A percentile compares a stretch with the other conserved stretches of the same genome.
Conservation (phyloP, 495 filamentous ascomycete genomes). For the Coniosporium apollinis region DNA sequence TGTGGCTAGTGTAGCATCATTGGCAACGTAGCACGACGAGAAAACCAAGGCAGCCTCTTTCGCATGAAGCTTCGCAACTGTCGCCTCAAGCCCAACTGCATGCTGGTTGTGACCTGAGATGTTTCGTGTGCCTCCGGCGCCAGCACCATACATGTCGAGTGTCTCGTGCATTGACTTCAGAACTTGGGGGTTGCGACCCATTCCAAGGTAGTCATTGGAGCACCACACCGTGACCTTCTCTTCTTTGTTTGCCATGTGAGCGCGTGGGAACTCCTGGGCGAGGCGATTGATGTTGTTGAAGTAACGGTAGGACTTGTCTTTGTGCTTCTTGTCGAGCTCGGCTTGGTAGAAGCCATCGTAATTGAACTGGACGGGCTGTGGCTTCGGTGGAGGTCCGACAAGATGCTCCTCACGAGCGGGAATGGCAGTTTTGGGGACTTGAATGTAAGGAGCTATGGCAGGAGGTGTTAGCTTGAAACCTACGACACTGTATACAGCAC, state of each 20-base stretch:
- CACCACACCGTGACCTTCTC: slow-evolving; percentile 97
- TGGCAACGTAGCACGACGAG: slow-evolving; percentile 93
- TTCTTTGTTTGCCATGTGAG: slow-evolving; percentile 70
- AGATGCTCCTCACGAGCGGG: slow-evolving; percentile 6
- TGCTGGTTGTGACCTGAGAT: slow-evolving; percentile 97
- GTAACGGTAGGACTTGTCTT: slow-evolving; percentile 98
- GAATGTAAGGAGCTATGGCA: slow-evolving; percentile 14
- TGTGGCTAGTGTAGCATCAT: slow-evolving; percentile 93
- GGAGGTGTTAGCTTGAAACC: background rate
- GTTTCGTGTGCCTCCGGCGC: slow-evolving; percentile 89
- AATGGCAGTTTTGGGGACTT: slow-evolving; percentile 6
- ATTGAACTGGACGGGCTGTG: slow-evolving; percentile 47
- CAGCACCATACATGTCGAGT: slow-evolving; percentile 84
- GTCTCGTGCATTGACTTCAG: slow-evolving; percentile 87
- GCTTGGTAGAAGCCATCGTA: slow-evolving; percentile 77
- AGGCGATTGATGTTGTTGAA: slow-evolving; percentile 99
- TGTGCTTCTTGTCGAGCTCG: slow-evolving; percentile 95
- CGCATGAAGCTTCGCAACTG: slow-evolving; percentile 75
- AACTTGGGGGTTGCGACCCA: slow-evolving; percentile 83
- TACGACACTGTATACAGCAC: no score
- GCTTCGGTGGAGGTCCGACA: slow-evolving; percentile 21
- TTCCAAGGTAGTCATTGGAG: slow-evolving; percentile 96
- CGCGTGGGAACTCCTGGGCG: slow-evolving; percentile 87
- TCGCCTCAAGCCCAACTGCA: slow-evolving; percentile 68
- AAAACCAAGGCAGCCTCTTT: slow-evolving; percentile 89